Conservation (phyloP, 2,329 filamentous ascomycete species). For the Alternaria infectoria region DNA sequence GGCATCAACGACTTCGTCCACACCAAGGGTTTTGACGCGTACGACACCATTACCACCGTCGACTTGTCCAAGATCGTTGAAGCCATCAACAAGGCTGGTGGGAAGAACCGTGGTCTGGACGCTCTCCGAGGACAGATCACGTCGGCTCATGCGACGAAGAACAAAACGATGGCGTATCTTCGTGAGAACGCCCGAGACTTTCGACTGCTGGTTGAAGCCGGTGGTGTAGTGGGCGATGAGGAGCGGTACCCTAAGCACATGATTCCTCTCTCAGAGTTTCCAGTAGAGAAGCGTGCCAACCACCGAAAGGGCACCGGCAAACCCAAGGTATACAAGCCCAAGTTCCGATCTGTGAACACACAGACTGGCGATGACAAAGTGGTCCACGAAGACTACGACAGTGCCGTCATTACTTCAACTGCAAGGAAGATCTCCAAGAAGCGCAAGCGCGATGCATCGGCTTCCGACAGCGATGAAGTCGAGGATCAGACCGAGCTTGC, state of each 20-base stretch:
- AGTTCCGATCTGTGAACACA: background rate
- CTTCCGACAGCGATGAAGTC: background rate
- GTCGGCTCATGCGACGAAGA: constrained; percentile 1
- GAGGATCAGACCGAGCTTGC: background rate
- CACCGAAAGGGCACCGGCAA: background rate
- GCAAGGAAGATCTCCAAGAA: background rate
- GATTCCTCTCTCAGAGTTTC: background rate
- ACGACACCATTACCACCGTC: background rate
- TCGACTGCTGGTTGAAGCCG: background rate
- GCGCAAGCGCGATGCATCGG: background rate
- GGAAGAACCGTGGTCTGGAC: background rate
- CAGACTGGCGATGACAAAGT: background rate
- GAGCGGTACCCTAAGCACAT: constrained; percentile 2
- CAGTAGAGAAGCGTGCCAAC: background rate
- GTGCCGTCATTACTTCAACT: background rate
- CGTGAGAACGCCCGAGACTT: background rate
- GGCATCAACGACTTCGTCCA: constrained; percentile 2
- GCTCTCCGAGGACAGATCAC: constrained; percentile 1
- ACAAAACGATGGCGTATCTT: constrained; percentile 4
- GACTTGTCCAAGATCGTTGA: background rate
- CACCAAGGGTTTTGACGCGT: constrained; percentile 1
- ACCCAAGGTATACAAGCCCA: background rate
- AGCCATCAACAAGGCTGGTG: background rate
- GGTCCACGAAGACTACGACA: background rate
- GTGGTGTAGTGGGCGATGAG: background rate